These are phyloP conservation scores for Colletotrichum gloeosporioides DNA, from an alignment of 2,329 filamentous ascomycete species.

Conservation along the genomic window DNA sequence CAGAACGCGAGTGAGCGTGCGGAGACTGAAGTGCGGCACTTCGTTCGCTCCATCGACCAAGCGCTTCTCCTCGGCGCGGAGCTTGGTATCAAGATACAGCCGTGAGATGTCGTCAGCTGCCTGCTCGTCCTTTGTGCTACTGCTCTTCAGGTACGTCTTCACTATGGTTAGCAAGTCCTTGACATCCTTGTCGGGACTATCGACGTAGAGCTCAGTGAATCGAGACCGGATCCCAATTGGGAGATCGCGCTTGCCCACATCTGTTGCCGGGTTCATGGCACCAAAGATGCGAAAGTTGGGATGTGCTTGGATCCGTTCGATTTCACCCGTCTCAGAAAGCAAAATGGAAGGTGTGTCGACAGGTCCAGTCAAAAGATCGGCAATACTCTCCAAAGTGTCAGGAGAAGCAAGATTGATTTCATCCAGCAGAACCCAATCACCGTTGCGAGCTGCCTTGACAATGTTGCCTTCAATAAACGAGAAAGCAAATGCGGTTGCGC, in stretches of 20 bases:
- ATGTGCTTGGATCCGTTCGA: slow-evolving; percentile 88
- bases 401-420: slow-evolving; percentile 97
- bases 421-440: slow-evolving; percentile 95
- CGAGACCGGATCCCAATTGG: slow-evolving; percentile 86
- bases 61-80: slow-evolving; percentile 78
- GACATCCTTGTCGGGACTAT: slow-evolving; percentile 84
- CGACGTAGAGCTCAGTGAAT: slow-evolving; percentile 95
- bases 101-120: slow-evolving; percentile 81
- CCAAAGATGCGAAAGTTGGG: slow-evolving; percentile 95
- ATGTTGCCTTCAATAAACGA: slow-evolving; percentile 96
- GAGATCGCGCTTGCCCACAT: slow-evolving; percentile 94
- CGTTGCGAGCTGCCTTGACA: slow-evolving; percentile 92
- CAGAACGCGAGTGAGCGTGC: slow-evolving; percentile 88
- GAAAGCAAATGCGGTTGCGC: slow-evolving; percentile 84
- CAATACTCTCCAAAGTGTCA: slow-evolving; percentile 92
- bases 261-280: slow-evolving; percentile 98
- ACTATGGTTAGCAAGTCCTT: slow-evolving; percentile 90
- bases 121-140: slow-evolving; percentile 73
- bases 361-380: slow-evolving; percentile 81
- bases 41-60: slow-evolving; percentile 96
- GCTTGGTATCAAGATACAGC: slow-evolving; percentile 88
- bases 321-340: slow-evolving; percentile 90
- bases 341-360: slow-evolving; percentile 80
- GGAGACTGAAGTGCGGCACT: slow-evolving; percentile 94
- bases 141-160: slow-evolving; percentile 81